Evolutionary conservation across 805 yeast genomes (phyloP).

Genomic region (Priceomyces fermenticarens): DNA sequence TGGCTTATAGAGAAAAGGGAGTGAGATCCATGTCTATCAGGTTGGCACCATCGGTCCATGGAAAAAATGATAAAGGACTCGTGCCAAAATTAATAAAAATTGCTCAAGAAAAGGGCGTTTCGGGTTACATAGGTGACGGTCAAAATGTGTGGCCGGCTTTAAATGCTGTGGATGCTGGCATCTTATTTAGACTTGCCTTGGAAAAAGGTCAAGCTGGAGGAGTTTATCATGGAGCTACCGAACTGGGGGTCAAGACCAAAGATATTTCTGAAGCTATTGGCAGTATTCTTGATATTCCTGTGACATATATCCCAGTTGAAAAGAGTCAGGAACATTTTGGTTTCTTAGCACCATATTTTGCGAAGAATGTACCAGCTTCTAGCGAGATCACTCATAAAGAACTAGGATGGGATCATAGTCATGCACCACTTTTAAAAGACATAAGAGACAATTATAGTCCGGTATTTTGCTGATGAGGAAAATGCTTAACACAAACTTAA

Average conservation of each 20-base stretch:
- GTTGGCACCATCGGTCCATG: constrained; percentile 34
- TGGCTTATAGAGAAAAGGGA: constrained; percentile 15
- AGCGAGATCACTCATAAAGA: neutral
- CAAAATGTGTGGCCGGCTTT: constrained; percentile 27
- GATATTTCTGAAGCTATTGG: constrained; percentile 23
- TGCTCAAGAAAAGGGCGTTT: constrained; percentile 26
- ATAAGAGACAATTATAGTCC: neutral
- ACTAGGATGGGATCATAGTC: neutral
- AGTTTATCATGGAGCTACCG: constrained; percentile 5
- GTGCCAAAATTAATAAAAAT: constrained; percentile 16
- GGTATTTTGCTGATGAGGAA: no score
- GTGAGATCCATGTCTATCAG: constrained; percentile 20
- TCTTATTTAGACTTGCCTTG: constrained; percentile 11
- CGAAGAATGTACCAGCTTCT: no score
- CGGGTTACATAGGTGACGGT: constrained; percentile 34
- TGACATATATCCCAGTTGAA: constrained; percentile 10
- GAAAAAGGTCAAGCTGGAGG: constrained; percentile 6
- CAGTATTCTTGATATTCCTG: constrained; percentile 10
- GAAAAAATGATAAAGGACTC: constrained; percentile 22
- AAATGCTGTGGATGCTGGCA: constrained; percentile 30
- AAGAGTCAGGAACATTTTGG: constrained; percentile 6
- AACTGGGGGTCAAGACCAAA: constrained; percentile 11
- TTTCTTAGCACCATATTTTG: neutral
- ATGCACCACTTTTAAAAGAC: neutral
- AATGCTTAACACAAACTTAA: no score